Percentiles rank a stretch among this genome's conserved stretches.
These are phyloP conservation scores for Fusarium aywerte DNA, from an alignment of 2,329 filamentous ascomycete genomes.

Conservation along the genomic window DNA sequence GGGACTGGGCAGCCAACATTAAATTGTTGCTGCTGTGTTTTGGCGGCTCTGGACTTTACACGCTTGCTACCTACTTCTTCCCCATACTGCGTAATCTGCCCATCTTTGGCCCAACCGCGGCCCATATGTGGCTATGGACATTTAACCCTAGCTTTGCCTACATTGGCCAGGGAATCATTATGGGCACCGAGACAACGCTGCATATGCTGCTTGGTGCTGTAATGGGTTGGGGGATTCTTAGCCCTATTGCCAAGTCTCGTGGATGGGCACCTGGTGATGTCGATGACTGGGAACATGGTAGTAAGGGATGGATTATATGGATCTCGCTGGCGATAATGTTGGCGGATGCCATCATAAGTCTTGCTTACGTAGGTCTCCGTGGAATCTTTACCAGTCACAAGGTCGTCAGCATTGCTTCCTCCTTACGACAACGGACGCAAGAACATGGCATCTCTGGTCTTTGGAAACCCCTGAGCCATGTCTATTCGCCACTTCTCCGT, in stretches of 20 bases:
- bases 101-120: slow-evolving; percentile 80
- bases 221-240: slow-evolving; percentile 90
- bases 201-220: slow-evolving; percentile 95
- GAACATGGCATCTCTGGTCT: slow-evolving; percentile 37
- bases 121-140: slow-evolving; percentile 90
- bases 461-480: slow-evolving; percentile 33
- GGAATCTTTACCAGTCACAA: slow-evolving; percentile 58
- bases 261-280: slow-evolving; percentile 93
- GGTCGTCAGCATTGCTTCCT: neutral
- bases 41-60: slow-evolving; percentile 71
- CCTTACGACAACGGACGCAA: slow-evolving; percentile 26
- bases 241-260: slow-evolving; percentile 83
- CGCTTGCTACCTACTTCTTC: slow-evolving; percentile 88
- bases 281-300: slow-evolving; percentile 88
- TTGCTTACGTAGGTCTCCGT: slow-evolving; percentile 79
- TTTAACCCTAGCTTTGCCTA: slow-evolving; percentile 98
- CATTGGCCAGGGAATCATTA: slow-evolving; percentile 96
- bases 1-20: slow-evolving; percentile 61
- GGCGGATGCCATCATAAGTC: slow-evolving; percentile 87
- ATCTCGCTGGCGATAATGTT: slow-evolving; percentile 96
- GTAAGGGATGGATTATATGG: slow-evolving; percentile 99
- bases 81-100: slow-evolving; percentile 87
- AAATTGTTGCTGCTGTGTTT: slow-evolving; percentile 68
- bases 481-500: slow-evolving; percentile 43
- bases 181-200: slow-evolving; percentile 93